Evolutionary conservation across 495 filamentous ascomycete species (phyloP), one percentile per base, ranked within the genome.

Genomic region (Aspergillus baeticus): DNA sequence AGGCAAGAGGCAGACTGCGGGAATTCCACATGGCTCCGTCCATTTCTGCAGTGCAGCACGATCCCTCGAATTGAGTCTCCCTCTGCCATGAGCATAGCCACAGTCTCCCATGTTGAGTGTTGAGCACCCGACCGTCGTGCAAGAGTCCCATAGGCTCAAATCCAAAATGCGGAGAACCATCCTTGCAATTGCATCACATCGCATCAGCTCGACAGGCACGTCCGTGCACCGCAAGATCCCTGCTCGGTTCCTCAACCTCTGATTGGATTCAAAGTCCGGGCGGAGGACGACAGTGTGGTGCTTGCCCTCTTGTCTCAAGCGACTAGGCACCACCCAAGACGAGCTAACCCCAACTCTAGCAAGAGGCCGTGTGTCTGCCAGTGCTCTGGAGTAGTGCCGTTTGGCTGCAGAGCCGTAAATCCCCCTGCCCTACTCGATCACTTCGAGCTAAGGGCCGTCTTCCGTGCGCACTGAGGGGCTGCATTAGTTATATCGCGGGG

Each of bases 371-470:
- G 37, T 56, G 44, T 49, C 54, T 57, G 54, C 46, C 54, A 57
- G 54, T 50, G 45, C 45, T 51, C 51, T 43, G 57, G 57, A 60
- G 57, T 49, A 46, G 44, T 55, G 51, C 57, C 57, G 57, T 60
- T 60, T 60, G 57, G 57, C 48, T 50, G 37, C 45, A 42, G 57
- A 50, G 44, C 49, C 51, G 45, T 39, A 37, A 60, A 60, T 55
- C 45, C 57, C 51, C 57, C 33, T 51, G 51, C 36, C 51, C 38
- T 55, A 51, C 37, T 55, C 37, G 57, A 51, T 45, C 31, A 50
- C 47, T 39, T 34, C 33, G 20, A 35, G 20, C 45, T 36, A 54
- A 50, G 37, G 46, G 26, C 26, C 5, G 35, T 51, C 44, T 50
- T 51, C 52, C 51, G 33, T 60, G 51, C 57, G 34, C 45, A 45